phyloP scores from a whole-genome alignment of 768 basidiomycete genomes.

The Serendipita sp. region DNA sequence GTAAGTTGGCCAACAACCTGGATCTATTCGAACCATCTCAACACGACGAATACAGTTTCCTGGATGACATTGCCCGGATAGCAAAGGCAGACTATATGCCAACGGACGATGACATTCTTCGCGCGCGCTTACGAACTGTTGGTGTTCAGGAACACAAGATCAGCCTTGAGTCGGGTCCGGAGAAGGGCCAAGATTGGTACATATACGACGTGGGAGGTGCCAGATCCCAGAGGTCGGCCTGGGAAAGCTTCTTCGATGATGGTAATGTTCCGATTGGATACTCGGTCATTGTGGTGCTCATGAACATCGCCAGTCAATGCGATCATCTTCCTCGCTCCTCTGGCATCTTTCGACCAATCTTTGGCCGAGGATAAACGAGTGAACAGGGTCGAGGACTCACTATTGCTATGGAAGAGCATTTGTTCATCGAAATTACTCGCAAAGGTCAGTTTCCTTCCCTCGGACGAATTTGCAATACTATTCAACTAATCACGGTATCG shows the following conservation, averaged over 20 bases:
- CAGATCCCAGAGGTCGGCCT: background rate
- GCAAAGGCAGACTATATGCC: slow-evolving; percentile 44
- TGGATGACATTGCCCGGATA: slow-evolving; percentile 52
- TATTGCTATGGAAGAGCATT: slow-evolving; percentile 57
- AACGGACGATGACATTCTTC: slow-evolving; percentile 56
- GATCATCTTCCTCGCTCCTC: slow-evolving; percentile 60
- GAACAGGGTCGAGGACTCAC: slow-evolving; percentile 64
- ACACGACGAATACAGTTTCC: slow-evolving; percentile 29
- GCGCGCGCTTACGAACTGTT: slow-evolving; percentile 51
- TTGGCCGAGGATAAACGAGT: slow-evolving; percentile 54
- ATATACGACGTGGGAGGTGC: slow-evolving; percentile 37
- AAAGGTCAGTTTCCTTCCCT: background rate
- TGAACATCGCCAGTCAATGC: slow-evolving; percentile 19
- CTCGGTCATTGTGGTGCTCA: background rate
- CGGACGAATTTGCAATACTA: background rate
- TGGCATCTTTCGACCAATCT: slow-evolving; percentile 58
- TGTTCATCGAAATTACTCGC: slow-evolving; percentile 37
- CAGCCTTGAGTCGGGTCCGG: slow-evolving; percentile 33
- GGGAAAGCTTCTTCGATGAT: slow-evolving; percentile 3
- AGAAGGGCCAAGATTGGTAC: slow-evolving; percentile 35
- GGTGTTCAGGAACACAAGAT: slow-evolving; percentile 51
- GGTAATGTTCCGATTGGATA: background rate
- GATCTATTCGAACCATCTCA: background rate
- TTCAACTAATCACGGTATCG: background rate
- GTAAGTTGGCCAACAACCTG: background rate